Conservation (phyloP, 495 filamentous ascomycete species). For the Hyaloscypha finlandica region DNA sequence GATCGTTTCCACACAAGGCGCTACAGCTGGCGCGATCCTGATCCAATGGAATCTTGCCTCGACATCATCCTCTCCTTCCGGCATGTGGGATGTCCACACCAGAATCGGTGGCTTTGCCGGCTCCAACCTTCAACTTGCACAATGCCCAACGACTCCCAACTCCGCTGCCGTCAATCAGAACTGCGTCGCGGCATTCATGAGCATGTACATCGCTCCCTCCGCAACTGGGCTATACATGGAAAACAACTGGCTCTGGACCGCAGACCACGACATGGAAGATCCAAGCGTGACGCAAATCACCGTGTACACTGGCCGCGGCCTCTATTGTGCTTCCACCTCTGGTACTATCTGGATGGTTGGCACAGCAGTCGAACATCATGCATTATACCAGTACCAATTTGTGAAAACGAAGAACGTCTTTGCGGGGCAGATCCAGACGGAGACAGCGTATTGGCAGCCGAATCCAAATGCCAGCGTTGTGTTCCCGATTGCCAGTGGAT, state of each 20-base stretch:
- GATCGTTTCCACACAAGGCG: constrained; percentile 43
- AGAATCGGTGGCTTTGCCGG: constrained; percentile 71
- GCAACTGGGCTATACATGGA: constrained; percentile 61
- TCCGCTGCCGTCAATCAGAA: constrained; percentile 2
- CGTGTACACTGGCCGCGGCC: constrained; percentile 67
- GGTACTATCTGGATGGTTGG: constrained; percentile 60
- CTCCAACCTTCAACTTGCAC: constrained; percentile 63
- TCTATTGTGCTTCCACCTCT: constrained; percentile 59
- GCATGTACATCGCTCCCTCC: constrained; percentile 62
- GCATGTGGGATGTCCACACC: constrained; percentile 68
- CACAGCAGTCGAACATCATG: constrained; percentile 75
- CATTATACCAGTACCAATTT: constrained; percentile 83
- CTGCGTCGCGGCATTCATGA: constrained; percentile 70
- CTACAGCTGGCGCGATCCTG: constrained; percentile 68
- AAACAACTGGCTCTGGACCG: constrained; percentile 71
- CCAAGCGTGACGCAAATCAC: constrained; percentile 60
- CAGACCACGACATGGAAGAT: constrained; percentile 75
- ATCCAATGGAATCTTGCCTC: constrained; percentile 42
- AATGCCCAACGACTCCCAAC: constrained; percentile 49
- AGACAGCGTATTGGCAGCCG: constrained; percentile 77
- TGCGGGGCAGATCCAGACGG: constrained; percentile 78
- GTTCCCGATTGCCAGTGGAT: constrained; percentile 59
- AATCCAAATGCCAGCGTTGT: constrained; percentile 60
- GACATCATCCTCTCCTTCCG: constrained; percentile 45
- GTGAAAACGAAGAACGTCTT: constrained; percentile 67